Evolutionary conservation across 768 basidiomycete genomes (phyloP).

Genomic region (Auricularia cornea): DNA sequence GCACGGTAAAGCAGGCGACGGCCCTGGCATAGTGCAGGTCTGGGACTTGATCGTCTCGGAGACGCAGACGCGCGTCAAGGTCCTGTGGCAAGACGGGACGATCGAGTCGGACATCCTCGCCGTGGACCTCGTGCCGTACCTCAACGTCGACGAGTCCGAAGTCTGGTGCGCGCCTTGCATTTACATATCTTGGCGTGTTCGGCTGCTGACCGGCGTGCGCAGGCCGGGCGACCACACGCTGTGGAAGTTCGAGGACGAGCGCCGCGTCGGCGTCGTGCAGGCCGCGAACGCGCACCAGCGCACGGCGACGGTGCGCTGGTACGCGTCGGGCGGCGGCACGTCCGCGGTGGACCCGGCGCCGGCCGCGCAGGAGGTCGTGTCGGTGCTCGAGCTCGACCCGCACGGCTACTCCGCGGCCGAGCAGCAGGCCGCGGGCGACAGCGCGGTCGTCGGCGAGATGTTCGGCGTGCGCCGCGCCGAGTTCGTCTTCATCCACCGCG

Average conservation of each 20-base stretch:
- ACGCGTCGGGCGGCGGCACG: not conserved
- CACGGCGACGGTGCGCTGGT: slow-evolving; percentile 56
- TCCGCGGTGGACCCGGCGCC: slow-evolving; percentile 30
- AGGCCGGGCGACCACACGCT: slow-evolving; percentile 91
- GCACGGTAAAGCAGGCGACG: slow-evolving; percentile 48
- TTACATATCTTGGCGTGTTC: not conserved
- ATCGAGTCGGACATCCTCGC: slow-evolving; percentile 52
- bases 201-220: not conserved
- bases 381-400: slow-evolving; percentile 82
- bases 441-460: slow-evolving; percentile 36
- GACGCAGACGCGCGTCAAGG: slow-evolving; percentile 56
- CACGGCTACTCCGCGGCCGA: slow-evolving; percentile 55
- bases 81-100: slow-evolving; percentile 86
- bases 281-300: slow-evolving; percentile 64
- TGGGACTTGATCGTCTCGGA: slow-evolving; percentile 57
- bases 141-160: slow-evolving; percentile 87
- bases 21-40: slow-evolving; percentile 40
- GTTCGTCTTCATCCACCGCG: slow-evolving; percentile 69
- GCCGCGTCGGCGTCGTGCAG: slow-evolving; percentile 66
- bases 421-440: slow-evolving; percentile 31
- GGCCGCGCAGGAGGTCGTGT: slow-evolving; percentile 52
- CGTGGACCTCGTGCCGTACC: slow-evolving; percentile 61
- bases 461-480: slow-evolving; percentile 80
- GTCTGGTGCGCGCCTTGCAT: slow-evolving; percentile 52
- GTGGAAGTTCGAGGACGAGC: slow-evolving; percentile 68